Conservation (phyloP, 208 protist genomes). For the Herpetomonas tarakana region DNA sequence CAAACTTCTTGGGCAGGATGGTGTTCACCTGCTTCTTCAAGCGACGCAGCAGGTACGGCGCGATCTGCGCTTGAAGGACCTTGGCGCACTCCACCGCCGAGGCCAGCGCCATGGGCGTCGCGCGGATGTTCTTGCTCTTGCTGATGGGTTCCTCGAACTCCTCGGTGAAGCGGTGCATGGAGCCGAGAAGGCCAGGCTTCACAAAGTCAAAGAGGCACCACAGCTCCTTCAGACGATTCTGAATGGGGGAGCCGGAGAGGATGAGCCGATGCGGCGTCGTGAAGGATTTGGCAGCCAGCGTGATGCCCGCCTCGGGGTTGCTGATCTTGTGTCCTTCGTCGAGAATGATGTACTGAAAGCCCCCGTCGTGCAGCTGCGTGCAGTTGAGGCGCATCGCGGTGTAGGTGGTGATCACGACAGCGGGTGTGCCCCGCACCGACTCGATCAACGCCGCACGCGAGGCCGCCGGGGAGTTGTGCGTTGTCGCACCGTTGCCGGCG, state of each 20-base stretch:
- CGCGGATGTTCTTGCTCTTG: constrained; percentile 91
- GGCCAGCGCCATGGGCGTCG: constrained; percentile 80
- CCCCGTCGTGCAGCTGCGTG: constrained; percentile 40
- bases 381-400: constrained; percentile 70
- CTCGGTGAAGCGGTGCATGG: constrained; percentile 67
- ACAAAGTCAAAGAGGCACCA: constrained; percentile 99
- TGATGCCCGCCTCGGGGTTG: constrained; percentile 95
- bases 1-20: constrained; percentile 93
- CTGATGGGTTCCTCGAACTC: constrained; percentile 83
- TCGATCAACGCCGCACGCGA: constrained; percentile 43
- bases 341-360: constrained; percentile 95
- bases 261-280: constrained; percentile 94
- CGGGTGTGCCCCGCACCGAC: constrained; percentile 45
- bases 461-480: constrained; percentile 14
- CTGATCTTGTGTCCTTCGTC: constrained; percentile 98
- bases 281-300: constrained; percentile 93
- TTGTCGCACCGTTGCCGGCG: not conserved
- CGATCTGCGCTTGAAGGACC: constrained; percentile 91
- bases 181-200: constrained; percentile 93
- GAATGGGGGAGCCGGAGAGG: constrained; percentile 96
- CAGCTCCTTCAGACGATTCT: constrained; percentile 98
- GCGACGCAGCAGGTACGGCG: constrained; percentile 95
- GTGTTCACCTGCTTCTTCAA: constrained; percentile 94
- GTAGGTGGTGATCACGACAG: constrained; percentile 96
- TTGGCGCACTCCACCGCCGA: constrained; percentile 95